Base-by-base conservation (phyloP, 1,139 yeast genomes). In the Zygotorulaspora mrakii region DNA sequence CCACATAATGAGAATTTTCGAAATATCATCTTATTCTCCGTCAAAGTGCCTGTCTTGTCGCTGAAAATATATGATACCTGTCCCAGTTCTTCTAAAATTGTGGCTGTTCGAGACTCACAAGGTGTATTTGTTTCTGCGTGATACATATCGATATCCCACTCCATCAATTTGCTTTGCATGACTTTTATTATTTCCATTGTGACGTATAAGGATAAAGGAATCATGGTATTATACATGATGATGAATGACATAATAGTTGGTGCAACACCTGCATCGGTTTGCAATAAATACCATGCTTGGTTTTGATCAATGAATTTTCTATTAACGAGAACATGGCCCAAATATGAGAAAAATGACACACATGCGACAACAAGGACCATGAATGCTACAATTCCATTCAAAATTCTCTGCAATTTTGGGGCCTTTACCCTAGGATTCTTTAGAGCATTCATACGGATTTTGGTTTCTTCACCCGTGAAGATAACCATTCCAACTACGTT, bases 11-110 rank as follows among this genome's bases (percentile, higher is more conserved):
- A 78, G 49, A 88, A 75, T 54, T 86, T 87, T 37, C 95, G 71
- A 59, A 88, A 88, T 18, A 87, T 67, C 96, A 88, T 88, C 53
- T 78, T 66, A 58, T 88, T 88, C 55, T 88, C 96, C 0, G 99
- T 94, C 46, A 94, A 71, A 0, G 98, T 94, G 9, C 99, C 99
- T 0, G 98, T 94, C 62, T 94, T 94, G 62, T 94, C 99, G 49
- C 95, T 85, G 61, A 94, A 94, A 4, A 94, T 75, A 56, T 89
- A 89, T 39, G 95, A 82, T 0, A 94, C 97, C 61, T 94, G 99
- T 2, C 99, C 99, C 52, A 94, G 69, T 63, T 94, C 98, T 60
- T 94, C 99, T 50, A 91, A 74, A 52, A 91, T 88, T 0, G 97
- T 86, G 0, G 97, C 95, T 0, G 98, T 89, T 55, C 89, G 82